A percentile compares a stretch with the other conserved stretches of the same genome.
These are phyloP conservation scores for Coemansia interrupta DNA, from an alignment of 192 early-diverging fungal species.

Conservation along the genomic window DNA sequence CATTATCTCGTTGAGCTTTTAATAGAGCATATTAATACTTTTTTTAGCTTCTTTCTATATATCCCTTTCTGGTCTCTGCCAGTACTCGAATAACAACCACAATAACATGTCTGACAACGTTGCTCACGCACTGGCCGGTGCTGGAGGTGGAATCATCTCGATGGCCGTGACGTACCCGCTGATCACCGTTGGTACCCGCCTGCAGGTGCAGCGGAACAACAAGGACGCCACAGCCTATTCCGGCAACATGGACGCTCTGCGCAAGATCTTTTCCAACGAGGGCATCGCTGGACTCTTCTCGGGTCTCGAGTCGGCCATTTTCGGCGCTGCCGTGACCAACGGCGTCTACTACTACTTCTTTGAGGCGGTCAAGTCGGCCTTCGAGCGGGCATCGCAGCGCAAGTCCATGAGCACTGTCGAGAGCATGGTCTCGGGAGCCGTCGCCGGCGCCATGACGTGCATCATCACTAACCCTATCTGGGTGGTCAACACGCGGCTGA, in stretches of 20 bases:
- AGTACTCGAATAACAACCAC: neutral
- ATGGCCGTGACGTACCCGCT: constrained; percentile 94
- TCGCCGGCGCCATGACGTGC: constrained; percentile 80
- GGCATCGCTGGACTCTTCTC: constrained; percentile 87
- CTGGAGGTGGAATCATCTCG: constrained; percentile 83
- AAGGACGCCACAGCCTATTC: constrained; percentile 60
- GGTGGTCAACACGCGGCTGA: constrained; percentile 94
- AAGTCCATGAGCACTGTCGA: constrained; percentile 74
- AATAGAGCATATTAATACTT: too few relatives aligned
- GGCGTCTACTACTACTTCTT: constrained; percentile 87
- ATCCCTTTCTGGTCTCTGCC: neutral
- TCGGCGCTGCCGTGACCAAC: constrained; percentile 95
- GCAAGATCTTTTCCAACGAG: constrained; percentile 86
- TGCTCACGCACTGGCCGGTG: constrained; percentile 76
- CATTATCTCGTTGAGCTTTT: too few relatives aligned
- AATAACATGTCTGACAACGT: constrained; percentile 73
- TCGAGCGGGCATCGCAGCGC: constrained; percentile 66
- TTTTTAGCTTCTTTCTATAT: too few relatives aligned
- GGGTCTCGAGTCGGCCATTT: constrained; percentile 91
- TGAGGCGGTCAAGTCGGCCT: constrained; percentile 79
- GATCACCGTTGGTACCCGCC: constrained; percentile 73
- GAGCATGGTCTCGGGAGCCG: constrained; percentile 90
- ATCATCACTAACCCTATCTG: constrained; percentile 96
- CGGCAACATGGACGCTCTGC: constrained; percentile 67
- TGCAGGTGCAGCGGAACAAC: constrained; percentile 73